Evolutionary conservation across 2,329 filamentous ascomycete species (phyloP).

Genomic region (Fusarium chaquense): DNA sequence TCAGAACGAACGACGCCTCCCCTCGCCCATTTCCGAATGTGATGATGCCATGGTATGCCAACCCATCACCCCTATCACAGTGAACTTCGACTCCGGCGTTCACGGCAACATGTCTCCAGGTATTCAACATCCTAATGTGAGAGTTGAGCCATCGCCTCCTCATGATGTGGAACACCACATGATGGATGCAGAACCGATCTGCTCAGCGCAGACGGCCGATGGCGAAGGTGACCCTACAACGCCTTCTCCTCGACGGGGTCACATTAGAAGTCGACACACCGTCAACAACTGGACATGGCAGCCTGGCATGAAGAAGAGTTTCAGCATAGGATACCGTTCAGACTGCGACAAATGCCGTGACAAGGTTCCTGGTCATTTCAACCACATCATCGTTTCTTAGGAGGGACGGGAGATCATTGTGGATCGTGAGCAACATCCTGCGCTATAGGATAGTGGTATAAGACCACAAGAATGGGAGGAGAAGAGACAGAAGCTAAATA

Average conservation of each 20-base stretch:
- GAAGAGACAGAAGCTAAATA: slow-evolving; percentile 24
- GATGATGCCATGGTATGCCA: slow-evolving; percentile 61
- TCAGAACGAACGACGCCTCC: slow-evolving; percentile 66
- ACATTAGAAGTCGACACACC: slow-evolving; percentile 70
- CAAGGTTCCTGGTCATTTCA: slow-evolving; percentile 83
- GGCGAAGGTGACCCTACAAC: slow-evolving; percentile 55
- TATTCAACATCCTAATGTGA: slow-evolving; percentile 30
- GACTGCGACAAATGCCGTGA: slow-evolving; percentile 83
- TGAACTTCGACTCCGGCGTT: slow-evolving; percentile 52
- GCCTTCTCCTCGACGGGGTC: slow-evolving; percentile 65
- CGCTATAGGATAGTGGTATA: slow-evolving; percentile 46
- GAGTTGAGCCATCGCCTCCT: slow-evolving; percentile 42
- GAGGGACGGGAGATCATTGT: slow-evolving; percentile 46
- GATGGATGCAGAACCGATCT: slow-evolving; percentile 53
- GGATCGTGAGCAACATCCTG: slow-evolving; percentile 38
- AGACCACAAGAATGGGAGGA: slow-evolving; percentile 43
- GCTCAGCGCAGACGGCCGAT: slow-evolving; percentile 43
- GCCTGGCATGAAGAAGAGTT: slow-evolving; percentile 74
- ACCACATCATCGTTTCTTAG: slow-evolving; percentile 79
- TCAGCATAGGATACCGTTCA: slow-evolving; percentile 82
- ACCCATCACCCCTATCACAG: slow-evolving; percentile 48
- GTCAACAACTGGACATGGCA: slow-evolving; percentile 71
- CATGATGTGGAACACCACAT: slow-evolving; percentile 57
- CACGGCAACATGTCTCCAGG: slow-evolving; percentile 51
- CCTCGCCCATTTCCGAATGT: slow-evolving; percentile 70